Evolutionary conservation across 441 rosid genomes (phyloP), one percentile per base, ranked within the genome.

Genomic region (Gossypium schwendimanii): DNA sequence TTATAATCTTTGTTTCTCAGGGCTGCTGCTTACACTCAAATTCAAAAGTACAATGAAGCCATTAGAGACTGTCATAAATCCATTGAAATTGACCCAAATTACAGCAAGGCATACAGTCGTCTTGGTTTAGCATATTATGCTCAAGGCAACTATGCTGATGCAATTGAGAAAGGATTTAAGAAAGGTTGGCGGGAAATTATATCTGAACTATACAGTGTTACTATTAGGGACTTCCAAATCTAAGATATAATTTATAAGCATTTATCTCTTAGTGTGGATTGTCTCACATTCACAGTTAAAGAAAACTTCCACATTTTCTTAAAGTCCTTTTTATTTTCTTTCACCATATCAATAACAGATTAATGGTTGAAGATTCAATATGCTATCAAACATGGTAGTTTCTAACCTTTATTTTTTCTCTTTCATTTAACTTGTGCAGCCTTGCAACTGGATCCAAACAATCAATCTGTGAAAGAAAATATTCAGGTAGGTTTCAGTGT

Each of bases 11-110:
- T 73, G 50, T 59, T 64, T 76, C 49, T 71, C 84, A 90, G 96
- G 94, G 96, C 94, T 5, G 93, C 96, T 78, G 97, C 97, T 69
- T 90, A 85, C 81, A 91, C 96, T 41, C 94, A 89, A 83, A 76
- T 87, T 65, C 85, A 83, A 72, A 81, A 81, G 49, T 87, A 86
- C 70, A 11, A 77, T 47, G 91, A 89, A 78, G 97, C 96, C 28
- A 82, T 93, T 72, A 71, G 70, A 53, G 98, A 91, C 79, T 88
- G 91, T 82, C 87, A 82, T 73, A 89, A 86, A 81, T 90, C 97
- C 64, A 81, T 87, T 69, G 91, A 87, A 75, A 86, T 89, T 54
- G 90, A 87, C 75, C 89, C 92, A 8, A 84, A 80, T 79, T 93
- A 91, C 80, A 86, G 91, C 58, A 91, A 93, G 83, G 98, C 96